Conservation (phyloP, 2,329 filamentous ascomycete species). For the Canariomyces notabilis region DNA sequence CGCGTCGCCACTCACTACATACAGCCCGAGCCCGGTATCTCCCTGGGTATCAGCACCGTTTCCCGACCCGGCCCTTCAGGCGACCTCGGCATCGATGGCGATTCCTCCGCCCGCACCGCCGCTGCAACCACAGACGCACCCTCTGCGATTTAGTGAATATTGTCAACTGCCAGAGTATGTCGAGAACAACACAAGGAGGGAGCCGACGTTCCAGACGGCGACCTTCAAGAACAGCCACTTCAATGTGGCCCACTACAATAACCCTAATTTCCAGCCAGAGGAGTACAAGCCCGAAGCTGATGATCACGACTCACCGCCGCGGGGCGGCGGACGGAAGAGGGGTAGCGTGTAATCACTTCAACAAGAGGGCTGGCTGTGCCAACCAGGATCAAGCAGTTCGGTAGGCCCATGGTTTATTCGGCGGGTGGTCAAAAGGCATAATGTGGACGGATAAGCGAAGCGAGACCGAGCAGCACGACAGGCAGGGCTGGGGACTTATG, state of each 20-base stretch:
- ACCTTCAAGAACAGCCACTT: slow-evolving; percentile 64
- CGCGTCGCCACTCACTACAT: slow-evolving; percentile 26
- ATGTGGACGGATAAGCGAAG: slow-evolving; percentile 1
- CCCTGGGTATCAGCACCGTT: slow-evolving; percentile 36
- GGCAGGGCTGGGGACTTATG: neutral
- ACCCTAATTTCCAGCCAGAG: slow-evolving; percentile 56
- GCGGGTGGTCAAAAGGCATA: slow-evolving; percentile 5
- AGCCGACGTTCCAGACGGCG: slow-evolving; percentile 49
- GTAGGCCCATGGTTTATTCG: neutral
- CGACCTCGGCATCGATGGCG: slow-evolving; percentile 9
- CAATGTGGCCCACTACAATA: slow-evolving; percentile 63
- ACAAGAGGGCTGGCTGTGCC: slow-evolving; percentile 19
- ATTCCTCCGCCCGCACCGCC: slow-evolving; percentile 22
- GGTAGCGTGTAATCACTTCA: slow-evolving; percentile 19
- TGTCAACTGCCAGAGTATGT: slow-evolving; percentile 38
- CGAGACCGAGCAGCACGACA: neutral
- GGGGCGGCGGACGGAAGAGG: slow-evolving; percentile 19
- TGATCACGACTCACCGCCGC: slow-evolving; percentile 28
- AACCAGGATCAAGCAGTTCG: slow-evolving; percentile 5
- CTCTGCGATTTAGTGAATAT: slow-evolving; percentile 51
- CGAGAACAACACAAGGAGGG: slow-evolving; percentile 35
- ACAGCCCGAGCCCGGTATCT: slow-evolving; percentile 31
- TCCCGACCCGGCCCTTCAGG: slow-evolving; percentile 26
- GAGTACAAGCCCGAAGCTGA: slow-evolving; percentile 42
- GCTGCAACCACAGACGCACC: slow-evolving; percentile 28